Evolutionary conservation across 345 rosid genomes (phyloP), one percentile per base, ranked within the genome.

Genomic region (Rubroshorea leprosula): DNA sequence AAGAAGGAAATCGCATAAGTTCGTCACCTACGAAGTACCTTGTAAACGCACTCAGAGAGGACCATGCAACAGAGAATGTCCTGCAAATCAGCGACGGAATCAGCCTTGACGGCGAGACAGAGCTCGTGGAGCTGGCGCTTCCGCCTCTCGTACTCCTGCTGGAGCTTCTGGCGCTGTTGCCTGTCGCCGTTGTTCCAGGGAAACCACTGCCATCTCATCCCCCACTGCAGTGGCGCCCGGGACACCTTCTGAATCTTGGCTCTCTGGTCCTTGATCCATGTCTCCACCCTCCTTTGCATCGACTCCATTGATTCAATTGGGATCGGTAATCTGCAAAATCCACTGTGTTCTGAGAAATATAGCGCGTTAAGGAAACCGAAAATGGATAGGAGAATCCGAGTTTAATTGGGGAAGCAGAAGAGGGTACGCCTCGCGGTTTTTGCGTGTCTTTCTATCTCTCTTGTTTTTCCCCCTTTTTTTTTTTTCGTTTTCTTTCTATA

Each of bases 1-100:
- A 27, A 8, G 4, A 3, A 4, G 31, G 5, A 8, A 27, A 27
- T 8, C 31, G 8, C 31, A 27, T 27, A 35, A 35, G n/a, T n/a
- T 35, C 41, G 12, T 6, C 6, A 35, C 41, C 3, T 35, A 35
- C 9, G 12, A 35, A 35, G 9, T 43, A 85, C 98, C 95, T 92
- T 92, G 70, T 89, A 92, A 60, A 86, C 96, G 76, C 96, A 92
- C 75, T 89, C 95, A 7, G 96, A 80, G 54, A 89, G 89, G 51
- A 92, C 95, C 98, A 92, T 86, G 82, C 95, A 92, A 61, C 98
- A 89, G 72, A 92, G 88, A 29, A 92, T 76, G 58, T 86, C 98
- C 73, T 84, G 96, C 62, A 89, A 75, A 51, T 92, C 98, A 18
- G 90, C 66, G 50, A 88, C 67, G 2, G 98, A 89, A 15, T 83